These are phyloP conservation scores for Gnomoniopsis sp. DNA, from an alignment of 2,329 filamentous ascomycete species.

Conservation along the genomic window DNA sequence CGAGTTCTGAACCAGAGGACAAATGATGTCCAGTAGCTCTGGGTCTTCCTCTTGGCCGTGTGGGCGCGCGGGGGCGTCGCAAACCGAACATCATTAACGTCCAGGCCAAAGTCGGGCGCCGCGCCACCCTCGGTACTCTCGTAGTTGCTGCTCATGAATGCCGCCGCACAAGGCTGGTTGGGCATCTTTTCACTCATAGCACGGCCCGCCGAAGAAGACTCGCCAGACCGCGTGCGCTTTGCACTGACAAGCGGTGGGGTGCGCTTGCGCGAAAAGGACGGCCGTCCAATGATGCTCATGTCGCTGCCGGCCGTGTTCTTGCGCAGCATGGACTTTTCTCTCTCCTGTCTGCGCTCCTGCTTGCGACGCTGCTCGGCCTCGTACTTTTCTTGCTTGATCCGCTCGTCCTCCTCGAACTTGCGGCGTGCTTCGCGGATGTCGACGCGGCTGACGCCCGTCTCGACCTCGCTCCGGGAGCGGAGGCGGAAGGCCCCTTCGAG, in stretches of 20 bases:
- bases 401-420: constrained; percentile 61
- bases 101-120: constrained; percentile 30
- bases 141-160: constrained; percentile 45
- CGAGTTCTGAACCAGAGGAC: constrained; percentile 63
- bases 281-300: constrained; percentile 11
- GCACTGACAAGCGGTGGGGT: constrained; percentile 21
- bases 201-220: constrained; percentile 17
- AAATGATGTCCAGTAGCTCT: constrained; percentile 60
- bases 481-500: constrained; percentile 58
- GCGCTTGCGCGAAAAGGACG: constrained; percentile 22
- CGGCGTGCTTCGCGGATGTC: constrained; percentile 59
- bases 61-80: constrained; percentile 39
- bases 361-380: constrained; percentile 56
- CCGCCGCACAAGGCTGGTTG: background rate
- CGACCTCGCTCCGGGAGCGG: constrained; percentile 58
- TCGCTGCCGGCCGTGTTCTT: constrained; percentile 31
- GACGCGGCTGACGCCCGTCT: constrained; percentile 51
- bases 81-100: constrained; percentile 42
- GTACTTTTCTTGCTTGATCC: constrained; percentile 59
- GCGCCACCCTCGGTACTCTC: constrained; percentile 35
- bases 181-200: constrained; percentile 36
- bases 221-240: background rate
- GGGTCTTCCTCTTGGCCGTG: constrained; percentile 57
- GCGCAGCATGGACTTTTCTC: constrained; percentile 37
- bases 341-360: constrained; percentile 53